Evolutionary conservation across 305 asterid species (phyloP).

Genomic region (Withania somnifera): DNA sequence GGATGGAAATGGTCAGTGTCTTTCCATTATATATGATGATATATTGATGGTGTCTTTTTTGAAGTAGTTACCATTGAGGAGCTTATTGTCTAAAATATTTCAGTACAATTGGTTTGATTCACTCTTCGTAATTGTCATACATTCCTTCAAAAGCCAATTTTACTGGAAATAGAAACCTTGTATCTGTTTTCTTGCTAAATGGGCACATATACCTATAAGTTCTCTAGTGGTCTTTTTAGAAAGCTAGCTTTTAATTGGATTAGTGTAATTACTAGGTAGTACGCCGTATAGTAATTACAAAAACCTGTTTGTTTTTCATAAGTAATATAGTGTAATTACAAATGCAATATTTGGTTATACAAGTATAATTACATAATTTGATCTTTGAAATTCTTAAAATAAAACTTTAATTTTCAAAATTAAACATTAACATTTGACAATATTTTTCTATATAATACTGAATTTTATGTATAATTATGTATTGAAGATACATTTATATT

Average conservation of each 20-base stretch:
- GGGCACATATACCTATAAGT: not conserved
- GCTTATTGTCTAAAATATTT: not conserved
- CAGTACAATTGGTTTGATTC: not conserved
- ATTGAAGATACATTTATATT: not conserved
- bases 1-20: constrained; percentile 61
- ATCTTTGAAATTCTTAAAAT: not conserved
- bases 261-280: too few relatives aligned
- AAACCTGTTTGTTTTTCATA: not conserved
- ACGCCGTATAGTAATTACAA: not conserved
- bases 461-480: not conserved
- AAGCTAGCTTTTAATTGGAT: not conserved
- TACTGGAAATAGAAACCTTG: not conserved
- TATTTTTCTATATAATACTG: not conserved
- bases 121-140: not conserved
- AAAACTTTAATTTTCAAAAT: not conserved
- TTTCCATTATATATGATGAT: not conserved
- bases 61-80: not conserved
- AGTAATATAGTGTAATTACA: not conserved
- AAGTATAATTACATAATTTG: not conserved
- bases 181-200: not conserved
- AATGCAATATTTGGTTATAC: not conserved
- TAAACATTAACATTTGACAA: not conserved
- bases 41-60: not conserved
- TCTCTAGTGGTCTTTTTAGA: not conserved
- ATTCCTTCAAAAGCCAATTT: not conserved